Evolutionary conservation across 441 rosid species (phyloP).

Genomic region (Brassica balearica): DNA sequence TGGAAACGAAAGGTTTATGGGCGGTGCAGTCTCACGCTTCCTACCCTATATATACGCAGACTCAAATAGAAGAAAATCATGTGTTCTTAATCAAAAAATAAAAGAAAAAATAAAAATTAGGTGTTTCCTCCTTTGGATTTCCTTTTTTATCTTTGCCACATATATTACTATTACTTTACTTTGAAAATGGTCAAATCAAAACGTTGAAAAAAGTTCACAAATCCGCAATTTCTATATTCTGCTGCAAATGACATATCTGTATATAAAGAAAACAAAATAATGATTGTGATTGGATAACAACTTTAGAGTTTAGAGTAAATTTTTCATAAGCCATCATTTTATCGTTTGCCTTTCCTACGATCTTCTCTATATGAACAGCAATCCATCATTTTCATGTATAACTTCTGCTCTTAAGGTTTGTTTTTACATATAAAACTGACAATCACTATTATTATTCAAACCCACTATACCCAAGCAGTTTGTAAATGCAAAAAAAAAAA

Average conservation of each 20-base stretch:
- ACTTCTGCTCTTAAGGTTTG: background rate
- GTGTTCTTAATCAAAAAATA: background rate
- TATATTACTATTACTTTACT: background rate
- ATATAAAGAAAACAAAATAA: background rate
- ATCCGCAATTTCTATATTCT: background rate
- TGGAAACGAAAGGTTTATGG: background rate
- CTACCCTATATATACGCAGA: background rate
- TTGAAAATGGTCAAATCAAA: background rate
- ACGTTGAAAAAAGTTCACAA: background rate
- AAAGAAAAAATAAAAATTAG: background rate
- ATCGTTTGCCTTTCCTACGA: background rate
- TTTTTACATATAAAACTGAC: background rate
- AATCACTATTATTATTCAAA: background rate
- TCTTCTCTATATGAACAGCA: background rate
- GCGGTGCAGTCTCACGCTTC: conserved; percentile 6
- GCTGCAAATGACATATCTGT: background rate
- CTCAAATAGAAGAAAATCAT: background rate
- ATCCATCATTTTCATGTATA: background rate
- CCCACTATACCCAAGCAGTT: background rate
- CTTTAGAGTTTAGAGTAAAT: background rate
- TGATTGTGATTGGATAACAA: background rate
- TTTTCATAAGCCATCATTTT: background rate
- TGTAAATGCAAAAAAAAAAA: background rate
- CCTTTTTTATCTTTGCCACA: background rate
- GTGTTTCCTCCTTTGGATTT: background rate